Base-by-base conservation (phyloP, 768 basidiomycete genomes). In the Agaricus subrufescens region DNA sequence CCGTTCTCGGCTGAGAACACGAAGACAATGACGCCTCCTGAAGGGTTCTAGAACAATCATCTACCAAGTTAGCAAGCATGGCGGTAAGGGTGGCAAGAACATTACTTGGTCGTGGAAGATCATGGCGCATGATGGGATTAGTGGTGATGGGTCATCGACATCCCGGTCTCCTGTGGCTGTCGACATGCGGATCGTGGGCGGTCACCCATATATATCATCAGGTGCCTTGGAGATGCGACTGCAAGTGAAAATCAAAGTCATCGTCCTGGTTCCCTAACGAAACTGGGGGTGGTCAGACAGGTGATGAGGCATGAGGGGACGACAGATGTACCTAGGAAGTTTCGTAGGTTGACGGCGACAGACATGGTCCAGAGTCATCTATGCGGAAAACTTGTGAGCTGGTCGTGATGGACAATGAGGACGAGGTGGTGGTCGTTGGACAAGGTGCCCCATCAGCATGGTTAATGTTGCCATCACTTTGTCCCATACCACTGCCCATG, bases 11-110 rank as follows among this genome's bases (percentile, higher is more conserved):
- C 19, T 19, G 19, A 19, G 19, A 19, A 19, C 39, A 46, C 27
- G 55, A 26, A 3, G 54, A 51, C 19, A 50, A 51, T 31, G 37
- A 58, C 0, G 71, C 63, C 49, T 68, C 69, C 31, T 63, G 52
- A 14, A 60, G 56, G 30, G 43, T 50, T 19, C 14, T 25, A 77
- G 46, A 50, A 40, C 56, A 54, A 10, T 30, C 30, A 30, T 60
- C 58, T 47, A 39, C 37, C 58, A 54, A 60, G 34, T 30, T 51
- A 30, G 58, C 26, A 40, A 47, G n/a, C n/a, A 30, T 38, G 31
- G 51, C 31, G 52, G 48, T 50, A 54, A 50, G 45, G 52, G 30
- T 37, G 42, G 38, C 7, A 34, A 56, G 47, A 45, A 50, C 25
- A 43, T 12, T 7, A 39, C 38, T 14, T 55, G 37, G 39, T 48